Evolutionary conservation across 768 basidiomycete species (phyloP).

Genomic region (Boletus reticuloceps): DNA sequence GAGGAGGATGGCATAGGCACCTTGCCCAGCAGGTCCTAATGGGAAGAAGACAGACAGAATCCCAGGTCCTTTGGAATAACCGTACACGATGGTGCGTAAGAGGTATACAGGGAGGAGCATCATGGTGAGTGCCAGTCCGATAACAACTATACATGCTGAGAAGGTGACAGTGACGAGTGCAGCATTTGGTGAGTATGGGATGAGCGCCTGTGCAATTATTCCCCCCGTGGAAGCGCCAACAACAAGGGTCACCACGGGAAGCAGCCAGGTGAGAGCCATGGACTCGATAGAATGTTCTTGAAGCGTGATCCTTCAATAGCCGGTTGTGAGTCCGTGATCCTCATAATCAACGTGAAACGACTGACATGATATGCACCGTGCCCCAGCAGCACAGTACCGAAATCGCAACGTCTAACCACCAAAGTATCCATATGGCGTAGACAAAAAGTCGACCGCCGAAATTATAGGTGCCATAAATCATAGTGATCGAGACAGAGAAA

Average conservation of each 20-base stretch:
- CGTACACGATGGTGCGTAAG: slow-evolving; percentile 54
- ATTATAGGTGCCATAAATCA: slow-evolving; percentile 42
- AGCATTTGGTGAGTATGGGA: slow-evolving; percentile 40
- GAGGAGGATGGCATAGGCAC: slow-evolving; percentile 54
- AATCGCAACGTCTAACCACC: slow-evolving; percentile 64
- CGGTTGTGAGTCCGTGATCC: slow-evolving; percentile 5
- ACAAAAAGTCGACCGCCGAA: slow-evolving; percentile 54
- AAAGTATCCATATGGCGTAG: slow-evolving; percentile 57
- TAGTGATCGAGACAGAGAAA: slow-evolving; percentile 46
- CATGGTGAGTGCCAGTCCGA: slow-evolving; percentile 57
- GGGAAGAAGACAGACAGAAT: slow-evolving; percentile 70
- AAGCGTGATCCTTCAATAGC: slow-evolving; percentile 45
- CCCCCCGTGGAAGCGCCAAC: slow-evolving; percentile 71
- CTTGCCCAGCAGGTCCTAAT: slow-evolving; percentile 70
- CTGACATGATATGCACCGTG: slow-evolving; percentile 65
- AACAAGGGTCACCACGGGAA: slow-evolving; percentile 72
- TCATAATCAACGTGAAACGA: slow-evolving; percentile 20
- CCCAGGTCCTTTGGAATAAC: slow-evolving; percentile 45
- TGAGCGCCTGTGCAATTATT: slow-evolving; percentile 50
- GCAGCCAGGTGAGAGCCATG: slow-evolving; percentile 67
- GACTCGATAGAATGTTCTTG: slow-evolving; percentile 55
- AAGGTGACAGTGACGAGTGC: slow-evolving; percentile 56
- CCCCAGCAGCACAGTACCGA: slow-evolving; percentile 61
- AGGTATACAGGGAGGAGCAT: slow-evolving; percentile 70
- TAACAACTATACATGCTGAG: slow-evolving; percentile 52